Conservation (phyloP, 2,329 filamentous ascomycete genomes). For the Blumeria graminis region DNA sequence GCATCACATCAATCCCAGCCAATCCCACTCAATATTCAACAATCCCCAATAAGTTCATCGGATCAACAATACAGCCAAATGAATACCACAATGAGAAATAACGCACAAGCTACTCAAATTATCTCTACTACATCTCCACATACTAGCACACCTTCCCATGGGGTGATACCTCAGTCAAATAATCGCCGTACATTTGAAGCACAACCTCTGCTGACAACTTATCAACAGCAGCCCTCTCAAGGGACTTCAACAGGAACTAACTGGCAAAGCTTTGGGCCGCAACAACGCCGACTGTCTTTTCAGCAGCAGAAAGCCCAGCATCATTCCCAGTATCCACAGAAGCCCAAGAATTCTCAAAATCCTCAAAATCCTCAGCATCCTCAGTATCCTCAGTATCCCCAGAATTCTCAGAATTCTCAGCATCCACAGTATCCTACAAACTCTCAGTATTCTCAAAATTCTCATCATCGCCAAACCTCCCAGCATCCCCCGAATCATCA, state of each 20-base stretch:
- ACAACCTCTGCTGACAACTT: not conserved
- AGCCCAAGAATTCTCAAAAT: slow-evolving; percentile 1
- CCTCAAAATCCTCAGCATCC: slow-evolving; percentile 1
- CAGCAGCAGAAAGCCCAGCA: slow-evolving; percentile 3
- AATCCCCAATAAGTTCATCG: not conserved
- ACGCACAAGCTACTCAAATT: no score
- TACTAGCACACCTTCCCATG: not conserved
- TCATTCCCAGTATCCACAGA: slow-evolving; percentile 4
- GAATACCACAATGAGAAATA: no score
- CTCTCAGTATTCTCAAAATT: not conserved
- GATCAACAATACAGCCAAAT: not conserved
- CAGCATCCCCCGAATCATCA: slow-evolving; percentile 3
- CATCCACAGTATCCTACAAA: not conserved
- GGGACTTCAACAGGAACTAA: not conserved
- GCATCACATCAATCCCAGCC: slow-evolving; percentile 2
- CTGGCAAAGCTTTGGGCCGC: not conserved
- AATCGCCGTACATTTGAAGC: not conserved
- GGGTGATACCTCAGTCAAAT: not conserved
- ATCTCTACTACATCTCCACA: not conserved
- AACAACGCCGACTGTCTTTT: not conserved
- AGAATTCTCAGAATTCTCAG: not conserved
- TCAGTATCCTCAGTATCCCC: not conserved
- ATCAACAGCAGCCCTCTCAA: not conserved
- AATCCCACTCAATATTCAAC: not conserved
- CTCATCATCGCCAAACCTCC: not conserved